Evolutionary conservation across 768 basidiomycete species (phyloP).

Genomic region (Termitomyces sp.): DNA sequence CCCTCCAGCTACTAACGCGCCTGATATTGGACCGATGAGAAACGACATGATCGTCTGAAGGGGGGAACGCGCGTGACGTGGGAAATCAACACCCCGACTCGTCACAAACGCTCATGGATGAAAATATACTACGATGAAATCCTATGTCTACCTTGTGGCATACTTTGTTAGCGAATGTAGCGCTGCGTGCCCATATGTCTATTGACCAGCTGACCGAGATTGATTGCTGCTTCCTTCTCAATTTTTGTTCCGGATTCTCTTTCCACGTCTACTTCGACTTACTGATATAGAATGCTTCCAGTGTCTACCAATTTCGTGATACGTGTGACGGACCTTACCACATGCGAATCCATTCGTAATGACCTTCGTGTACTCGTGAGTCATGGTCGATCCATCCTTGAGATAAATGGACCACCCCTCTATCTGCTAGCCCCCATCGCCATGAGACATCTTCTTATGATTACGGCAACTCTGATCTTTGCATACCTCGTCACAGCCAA

Average conservation of each 20-base stretch:
- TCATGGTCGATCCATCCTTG: not conserved
- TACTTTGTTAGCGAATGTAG: not conserved
- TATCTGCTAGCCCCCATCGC: not conserved
- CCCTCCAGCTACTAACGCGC: constrained; percentile 62
- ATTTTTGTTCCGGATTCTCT: not conserved
- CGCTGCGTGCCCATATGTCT: not conserved
- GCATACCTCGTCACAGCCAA: constrained; percentile 14
- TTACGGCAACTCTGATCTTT: constrained; percentile 1
- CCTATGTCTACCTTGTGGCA: not conserved
- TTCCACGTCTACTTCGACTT: too few relatives aligned
- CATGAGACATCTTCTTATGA: constrained; percentile 6
- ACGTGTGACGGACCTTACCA: not conserved
- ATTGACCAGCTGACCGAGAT: not conserved
- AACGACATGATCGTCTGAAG: constrained; percentile 40
- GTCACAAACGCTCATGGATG: not conserved
- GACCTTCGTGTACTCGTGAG: not conserved
- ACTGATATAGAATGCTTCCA: not conserved
- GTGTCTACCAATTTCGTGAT: not conserved
- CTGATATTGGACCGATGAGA: constrained; percentile 61
- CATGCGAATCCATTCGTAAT: not conserved
- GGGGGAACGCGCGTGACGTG: not conserved
- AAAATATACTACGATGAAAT: not conserved
- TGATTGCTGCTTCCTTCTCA: not conserved
- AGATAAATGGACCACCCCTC: not conserved
- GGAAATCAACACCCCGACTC: not conserved